These are phyloP conservation scores for Drechslerella dactyloides DNA, from an alignment of 2,329 filamentous ascomycete species.

Conservation along the genomic window DNA sequence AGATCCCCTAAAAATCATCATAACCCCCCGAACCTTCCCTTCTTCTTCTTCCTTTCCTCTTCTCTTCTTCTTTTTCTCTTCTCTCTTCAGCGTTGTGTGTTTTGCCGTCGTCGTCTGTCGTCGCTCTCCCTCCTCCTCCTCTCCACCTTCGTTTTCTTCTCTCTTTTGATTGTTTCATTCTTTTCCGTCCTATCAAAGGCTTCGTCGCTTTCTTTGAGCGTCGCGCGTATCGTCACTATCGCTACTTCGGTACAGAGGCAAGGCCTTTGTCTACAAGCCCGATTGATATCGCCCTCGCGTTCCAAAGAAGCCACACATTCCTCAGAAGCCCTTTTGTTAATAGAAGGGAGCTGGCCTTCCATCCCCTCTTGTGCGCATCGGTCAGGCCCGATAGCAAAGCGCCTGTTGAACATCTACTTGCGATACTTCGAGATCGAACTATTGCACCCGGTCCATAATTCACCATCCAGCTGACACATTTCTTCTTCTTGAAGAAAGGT, in stretches of 20 bases:
- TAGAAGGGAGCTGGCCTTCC: constrained; percentile 49
- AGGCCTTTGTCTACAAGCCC: constrained; percentile 50
- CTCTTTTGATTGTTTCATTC: constrained; percentile 51
- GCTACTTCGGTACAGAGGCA: constrained; percentile 46
- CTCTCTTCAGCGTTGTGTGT: constrained; percentile 50
- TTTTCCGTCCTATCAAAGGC: constrained; percentile 50
- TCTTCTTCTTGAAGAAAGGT: constrained; percentile 42
- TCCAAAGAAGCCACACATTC: constrained; percentile 49
- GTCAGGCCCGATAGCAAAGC: not conserved
- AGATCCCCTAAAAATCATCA: constrained; percentile 52
- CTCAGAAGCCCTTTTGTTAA: constrained; percentile 50
- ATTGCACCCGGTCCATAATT: constrained; percentile 28
- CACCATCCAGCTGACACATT: constrained; percentile 36
- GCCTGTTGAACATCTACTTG: constrained; percentile 33
- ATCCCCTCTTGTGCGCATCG: constrained; percentile 30
- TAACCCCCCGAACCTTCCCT: constrained; percentile 26
- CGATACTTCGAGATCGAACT: not conserved
- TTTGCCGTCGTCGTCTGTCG: constrained; percentile 39
- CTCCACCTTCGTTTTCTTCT: constrained; percentile 27
- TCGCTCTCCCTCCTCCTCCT: constrained; percentile 22
- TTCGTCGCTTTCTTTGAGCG: constrained; percentile 51
- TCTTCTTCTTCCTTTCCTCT: constrained; percentile 7
- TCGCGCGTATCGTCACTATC: constrained; percentile 45
- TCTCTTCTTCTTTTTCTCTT: constrained; percentile 13
- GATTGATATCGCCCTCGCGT: constrained; percentile 48